Evolutionary conservation across 805 yeast genomes (phyloP).

Genomic region (Ogataea degrootiae): DNA sequence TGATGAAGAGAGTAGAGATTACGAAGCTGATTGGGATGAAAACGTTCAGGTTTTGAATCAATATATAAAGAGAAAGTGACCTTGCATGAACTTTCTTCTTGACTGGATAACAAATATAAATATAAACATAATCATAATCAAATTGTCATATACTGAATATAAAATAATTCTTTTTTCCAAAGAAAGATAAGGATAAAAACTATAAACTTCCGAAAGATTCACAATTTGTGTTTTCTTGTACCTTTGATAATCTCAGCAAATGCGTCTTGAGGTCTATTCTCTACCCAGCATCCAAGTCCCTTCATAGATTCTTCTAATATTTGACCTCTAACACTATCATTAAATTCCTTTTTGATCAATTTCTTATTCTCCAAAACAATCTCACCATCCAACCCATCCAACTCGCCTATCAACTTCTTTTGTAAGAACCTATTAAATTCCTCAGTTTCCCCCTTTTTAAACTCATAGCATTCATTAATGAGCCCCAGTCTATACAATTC

Average conservation of each 20-base stretch:
- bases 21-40: constrained; percentile 50
- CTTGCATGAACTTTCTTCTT: background rate
- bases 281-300: constrained; percentile 67
- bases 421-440: constrained; percentile 40
- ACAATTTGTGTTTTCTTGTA: constrained; percentile 59
- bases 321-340: constrained; percentile 38
- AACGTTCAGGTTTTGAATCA: constrained; percentile 15
- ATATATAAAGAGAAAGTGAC: constrained; percentile 1
- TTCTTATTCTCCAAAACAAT: constrained; percentile 43
- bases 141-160: background rate
- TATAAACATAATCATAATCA: background rate
- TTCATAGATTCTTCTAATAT: constrained; percentile 62
- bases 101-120: background rate
- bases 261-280: constrained; percentile 68
- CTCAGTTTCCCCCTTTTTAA: constrained; percentile 23
- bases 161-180: too few relatives aligned
- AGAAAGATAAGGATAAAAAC: background rate
- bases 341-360: constrained; percentile 33
- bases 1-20: constrained; percentile 49
- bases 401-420: constrained; percentile 30
- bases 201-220: constrained; percentile 5
- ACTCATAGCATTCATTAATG: constrained; percentile 51
- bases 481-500: constrained; percentile 56
- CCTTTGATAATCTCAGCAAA: constrained; percentile 52
- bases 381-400: constrained; percentile 41